phyloP scores from a whole-genome alignment of 768 basidiomycete genomes.

The Steccherinum ochraceum region DNA sequence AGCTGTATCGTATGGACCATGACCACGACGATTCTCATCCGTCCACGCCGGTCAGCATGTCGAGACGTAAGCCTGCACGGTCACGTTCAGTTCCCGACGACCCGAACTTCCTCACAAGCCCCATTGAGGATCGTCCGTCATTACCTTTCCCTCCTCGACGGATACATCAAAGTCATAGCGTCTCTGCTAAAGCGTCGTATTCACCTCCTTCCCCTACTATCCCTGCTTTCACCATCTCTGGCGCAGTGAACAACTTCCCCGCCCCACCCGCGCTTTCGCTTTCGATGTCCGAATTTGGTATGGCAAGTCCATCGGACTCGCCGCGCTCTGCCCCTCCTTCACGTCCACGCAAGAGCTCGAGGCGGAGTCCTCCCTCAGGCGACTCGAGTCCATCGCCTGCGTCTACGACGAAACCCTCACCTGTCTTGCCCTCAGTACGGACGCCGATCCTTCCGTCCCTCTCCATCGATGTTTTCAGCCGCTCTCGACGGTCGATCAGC shows the following conservation, averaged over 20 bases:
- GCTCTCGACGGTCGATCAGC: neutral
- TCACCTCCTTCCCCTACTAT: constrained; percentile 35
- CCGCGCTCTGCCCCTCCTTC: constrained; percentile 8
- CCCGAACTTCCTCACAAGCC: neutral
- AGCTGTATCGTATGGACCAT: constrained; percentile 38
- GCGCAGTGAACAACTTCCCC: constrained; percentile 40
- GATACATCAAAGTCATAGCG: constrained; percentile 7
- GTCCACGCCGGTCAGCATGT: neutral
- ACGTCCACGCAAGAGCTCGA: constrained; percentile 21
- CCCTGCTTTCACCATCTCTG: constrained; percentile 43
- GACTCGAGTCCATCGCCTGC: constrained; percentile 8
- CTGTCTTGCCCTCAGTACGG: constrained; percentile 13
- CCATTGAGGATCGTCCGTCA: constrained; percentile 3
- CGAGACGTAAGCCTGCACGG: constrained; percentile 5
- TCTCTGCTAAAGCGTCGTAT: neutral
- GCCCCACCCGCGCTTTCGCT: constrained; percentile 5
- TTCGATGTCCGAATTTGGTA: constrained; percentile 15
- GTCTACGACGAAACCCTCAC: constrained; percentile 15
- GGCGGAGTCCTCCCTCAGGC: constrained; percentile 12
- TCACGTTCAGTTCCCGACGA: constrained; percentile 4
- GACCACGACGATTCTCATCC: constrained; percentile 4
- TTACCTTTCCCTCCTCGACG: constrained; percentile 9
- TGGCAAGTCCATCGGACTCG: constrained; percentile 7
- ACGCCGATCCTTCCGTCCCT: constrained; percentile 7
- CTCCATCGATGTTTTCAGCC: constrained; percentile 9